Evolutionary conservation across 1,139 yeast species (phyloP).

Genomic region (Yamadazyma dendronema): DNA sequence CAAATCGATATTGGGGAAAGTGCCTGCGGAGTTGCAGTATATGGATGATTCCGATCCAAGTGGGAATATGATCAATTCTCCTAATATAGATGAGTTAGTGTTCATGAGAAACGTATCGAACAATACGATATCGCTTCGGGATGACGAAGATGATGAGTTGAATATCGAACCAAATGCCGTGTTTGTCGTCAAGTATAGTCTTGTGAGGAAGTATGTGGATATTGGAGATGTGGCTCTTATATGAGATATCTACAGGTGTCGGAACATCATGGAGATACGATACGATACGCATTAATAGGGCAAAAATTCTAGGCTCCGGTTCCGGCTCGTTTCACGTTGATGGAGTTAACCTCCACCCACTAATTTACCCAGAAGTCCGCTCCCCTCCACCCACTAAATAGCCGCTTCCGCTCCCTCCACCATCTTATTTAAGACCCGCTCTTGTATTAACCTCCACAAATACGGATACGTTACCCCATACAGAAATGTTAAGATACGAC

Average conservation of each 20-base stretch:
- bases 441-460: no score
- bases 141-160: constrained; percentile 60
- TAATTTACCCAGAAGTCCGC: no score
- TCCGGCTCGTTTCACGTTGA: no score
- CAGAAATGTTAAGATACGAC: no score
- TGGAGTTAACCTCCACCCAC: no score
- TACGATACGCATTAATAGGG: no score
- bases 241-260: constrained; percentile 13
- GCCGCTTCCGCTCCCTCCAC: no score
- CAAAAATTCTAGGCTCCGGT: no score
- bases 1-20: constrained; percentile 58
- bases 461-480: no score
- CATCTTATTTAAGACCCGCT: no score
- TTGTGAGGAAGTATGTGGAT: constrained; percentile 39
- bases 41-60: constrained; percentile 80
- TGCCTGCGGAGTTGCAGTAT: constrained; percentile 68
- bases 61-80: constrained; percentile 74
- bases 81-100: constrained; percentile 74
- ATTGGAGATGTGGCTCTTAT: constrained; percentile 46
- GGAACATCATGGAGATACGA: constrained; percentile 8
- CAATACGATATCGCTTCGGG: constrained; percentile 24
- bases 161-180: constrained; percentile 67
- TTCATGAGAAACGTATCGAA: constrained; percentile 56
- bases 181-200: constrained; percentile 70
- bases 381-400: no score